Conservation (phyloP, 345 rosid species). For the Eucalyptus globulus region DNA sequence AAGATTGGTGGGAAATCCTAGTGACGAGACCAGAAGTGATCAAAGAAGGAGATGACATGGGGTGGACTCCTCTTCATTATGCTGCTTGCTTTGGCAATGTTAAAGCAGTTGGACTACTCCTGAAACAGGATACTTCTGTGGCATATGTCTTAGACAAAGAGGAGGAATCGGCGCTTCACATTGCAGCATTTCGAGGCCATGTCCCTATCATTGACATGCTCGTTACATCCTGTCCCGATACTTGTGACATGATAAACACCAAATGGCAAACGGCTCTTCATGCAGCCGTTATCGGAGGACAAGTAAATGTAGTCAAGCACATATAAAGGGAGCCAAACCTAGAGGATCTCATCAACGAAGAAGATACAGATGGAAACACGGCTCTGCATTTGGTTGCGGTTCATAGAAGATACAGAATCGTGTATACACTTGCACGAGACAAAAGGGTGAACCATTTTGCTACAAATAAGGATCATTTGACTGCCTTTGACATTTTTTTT, state of each 20-base stretch:
- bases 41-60: not conserved
- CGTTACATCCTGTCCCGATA: not conserved
- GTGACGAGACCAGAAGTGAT: not conserved
- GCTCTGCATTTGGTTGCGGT: not conserved
- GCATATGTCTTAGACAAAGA: not conserved
- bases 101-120: accelerated
- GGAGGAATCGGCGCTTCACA: not conserved
- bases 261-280: not conserved
- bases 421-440: accelerated
- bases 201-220: accelerated
- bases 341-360: too few species aligned
- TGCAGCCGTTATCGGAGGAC: not conserved
- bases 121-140: accelerated
- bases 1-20: not conserved
- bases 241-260: not conserved
- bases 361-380: not conserved
- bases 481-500: not conserved
- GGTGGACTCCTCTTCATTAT: not conserved
- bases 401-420: accelerated
- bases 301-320: accelerated
- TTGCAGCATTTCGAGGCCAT: not conserved
- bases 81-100: not conserved
- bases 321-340: accelerated
- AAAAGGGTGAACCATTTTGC: not conserved
- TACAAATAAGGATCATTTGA: not conserved